A percentile compares a stretch with the other conserved stretches of the same genome.
Conservation (phyloP, 225 moss, liverwort and hornwort species). For the Neckera pumila region DNA sequence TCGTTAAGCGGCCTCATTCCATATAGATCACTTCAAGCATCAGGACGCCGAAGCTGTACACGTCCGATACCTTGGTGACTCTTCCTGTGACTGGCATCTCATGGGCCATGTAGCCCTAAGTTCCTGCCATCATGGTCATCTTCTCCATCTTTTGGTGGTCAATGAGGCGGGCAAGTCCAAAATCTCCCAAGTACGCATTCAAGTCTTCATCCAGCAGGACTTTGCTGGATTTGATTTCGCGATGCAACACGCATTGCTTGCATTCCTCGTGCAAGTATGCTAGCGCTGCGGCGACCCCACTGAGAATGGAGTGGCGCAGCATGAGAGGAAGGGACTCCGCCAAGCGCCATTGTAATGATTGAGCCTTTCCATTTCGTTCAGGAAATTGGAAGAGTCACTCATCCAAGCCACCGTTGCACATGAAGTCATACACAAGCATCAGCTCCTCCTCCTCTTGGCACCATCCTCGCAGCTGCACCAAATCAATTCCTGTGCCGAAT, state of each 20-base stretch:
- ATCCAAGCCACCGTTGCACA: conserved; percentile 56
- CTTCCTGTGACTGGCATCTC: not conserved
- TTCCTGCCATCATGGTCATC: conserved; percentile 5
- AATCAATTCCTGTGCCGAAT: conserved; percentile 14
- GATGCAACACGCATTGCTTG: conserved; percentile 4
- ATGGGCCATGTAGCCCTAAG: not conserved
- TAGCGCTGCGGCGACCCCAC: not conserved
- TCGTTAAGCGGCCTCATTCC: not conserved
- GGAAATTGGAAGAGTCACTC: conserved; percentile 11
- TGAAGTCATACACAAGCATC: conserved; percentile 39
- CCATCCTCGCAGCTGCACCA: conserved; percentile 48
- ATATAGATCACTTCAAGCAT: not conserved
- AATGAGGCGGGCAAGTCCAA: not conserved
- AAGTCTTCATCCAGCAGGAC: conserved; percentile 7
- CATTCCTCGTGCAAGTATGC: conserved; percentile 1
- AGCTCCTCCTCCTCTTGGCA: conserved; percentile 47
- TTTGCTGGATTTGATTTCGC: conserved; percentile 26
- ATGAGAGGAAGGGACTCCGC: not conserved
- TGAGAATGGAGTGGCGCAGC: not conserved
- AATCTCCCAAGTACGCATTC: conserved; percentile 14
- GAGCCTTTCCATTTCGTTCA: not conserved
- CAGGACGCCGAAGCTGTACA: conserved; percentile 2
- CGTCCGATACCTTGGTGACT: conserved; percentile 6
- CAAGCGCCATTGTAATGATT: not conserved
- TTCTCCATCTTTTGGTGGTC: conserved; percentile 7